Base-by-base conservation (phyloP, 2,329 filamentous ascomycete genomes). In the Venturia pyrina region DNA sequence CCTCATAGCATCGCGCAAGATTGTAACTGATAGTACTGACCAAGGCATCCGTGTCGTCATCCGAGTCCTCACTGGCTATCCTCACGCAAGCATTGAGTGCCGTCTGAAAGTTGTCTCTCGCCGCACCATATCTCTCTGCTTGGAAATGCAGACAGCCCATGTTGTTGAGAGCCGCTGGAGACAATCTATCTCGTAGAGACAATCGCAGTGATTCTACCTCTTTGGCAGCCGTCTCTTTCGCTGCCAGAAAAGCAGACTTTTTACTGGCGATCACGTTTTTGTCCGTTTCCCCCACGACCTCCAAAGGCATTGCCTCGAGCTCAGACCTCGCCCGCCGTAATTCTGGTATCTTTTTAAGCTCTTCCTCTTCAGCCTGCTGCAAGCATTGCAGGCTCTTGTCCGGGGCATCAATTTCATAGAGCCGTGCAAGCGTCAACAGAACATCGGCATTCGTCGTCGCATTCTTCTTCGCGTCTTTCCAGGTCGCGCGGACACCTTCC, bases 1-100 rank as follows among this genome's bases (percentile, higher is more conserved):
- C 88, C 79, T 99, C 95, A 72, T 97, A 97, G 66, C 92, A 96
- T 66, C 95, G 86, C 37, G 90, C 95, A 50, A 99, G 85, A 72
- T 98, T 99, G 82, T 95, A 99, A 74, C 91, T 96, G 75, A 99
- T 96, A 2, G 93, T 96, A 0, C 93, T 96, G 34, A 98, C 89
- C 5, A 99, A 82, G 17, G 92, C 91, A 77, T 99, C 95, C 0
- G 89, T 93, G 73, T 98, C 95, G 68, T 88, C 83, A 1, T 86
- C 85, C 64, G 88, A 84, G 71, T 86, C 88, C 71, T 91, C 88
- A 71, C 91, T 88, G 60, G 87, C 86, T 68, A 91, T 88, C 71
- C 89, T 89, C 71, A 96, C 87, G 73, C 93, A 97, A 19, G 93
- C 91, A 68, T 89, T 89, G 65, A 99, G 79, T 0, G 93, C 95